These are phyloP conservation scores for Conticribra weissflogii DNA, from an alignment of 108 stramenopile species.

Conservation along the genomic window DNA sequence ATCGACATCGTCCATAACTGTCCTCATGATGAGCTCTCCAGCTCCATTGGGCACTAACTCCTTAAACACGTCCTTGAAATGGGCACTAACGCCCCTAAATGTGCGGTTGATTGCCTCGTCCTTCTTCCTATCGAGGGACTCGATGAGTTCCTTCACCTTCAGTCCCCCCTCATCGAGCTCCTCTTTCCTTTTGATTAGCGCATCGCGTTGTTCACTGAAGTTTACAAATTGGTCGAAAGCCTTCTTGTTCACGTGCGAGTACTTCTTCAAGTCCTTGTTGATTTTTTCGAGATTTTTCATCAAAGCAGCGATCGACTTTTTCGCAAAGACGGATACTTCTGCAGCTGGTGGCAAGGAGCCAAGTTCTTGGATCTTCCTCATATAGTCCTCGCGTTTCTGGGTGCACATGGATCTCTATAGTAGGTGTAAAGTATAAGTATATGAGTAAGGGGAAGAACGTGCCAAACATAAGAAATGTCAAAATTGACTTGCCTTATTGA, in stretches of 20 bases:
- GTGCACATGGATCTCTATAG: slow-evolving; percentile 84
- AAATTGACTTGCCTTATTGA: slow-evolving; percentile 75
- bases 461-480: slow-evolving; percentile 9
- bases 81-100: slow-evolving; percentile 95
- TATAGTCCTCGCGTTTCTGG: slow-evolving; percentile 83
- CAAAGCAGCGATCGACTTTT: slow-evolving; percentile 74
- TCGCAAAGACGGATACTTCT: slow-evolving; percentile 79
- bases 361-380: slow-evolving; percentile 92
- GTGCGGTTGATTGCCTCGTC: slow-evolving; percentile 99
- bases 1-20: slow-evolving; percentile 70
- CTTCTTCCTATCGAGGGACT: slow-evolving; percentile 95
- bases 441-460: background rate
- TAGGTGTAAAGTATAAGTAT: background rate
- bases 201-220: slow-evolving; percentile 95
- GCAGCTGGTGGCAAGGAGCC: slow-evolving; percentile 88
- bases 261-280: slow-evolving; percentile 94
- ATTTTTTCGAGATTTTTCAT: slow-evolving; percentile 86
- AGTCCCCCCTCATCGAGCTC: slow-evolving; percentile 91
- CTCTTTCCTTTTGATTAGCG: slow-evolving; percentile 86
- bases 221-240: slow-evolving; percentile 98
- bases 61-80: slow-evolving; percentile 96
- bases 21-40: slow-evolving; percentile 94
- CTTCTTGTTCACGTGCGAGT: slow-evolving; percentile 99
- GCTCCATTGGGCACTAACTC: slow-evolving; percentile 96
- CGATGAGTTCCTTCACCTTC: slow-evolving; percentile 94